Base-by-base conservation (phyloP, 1,139 yeast species). In the Oligophagozyma castellii region DNA sequence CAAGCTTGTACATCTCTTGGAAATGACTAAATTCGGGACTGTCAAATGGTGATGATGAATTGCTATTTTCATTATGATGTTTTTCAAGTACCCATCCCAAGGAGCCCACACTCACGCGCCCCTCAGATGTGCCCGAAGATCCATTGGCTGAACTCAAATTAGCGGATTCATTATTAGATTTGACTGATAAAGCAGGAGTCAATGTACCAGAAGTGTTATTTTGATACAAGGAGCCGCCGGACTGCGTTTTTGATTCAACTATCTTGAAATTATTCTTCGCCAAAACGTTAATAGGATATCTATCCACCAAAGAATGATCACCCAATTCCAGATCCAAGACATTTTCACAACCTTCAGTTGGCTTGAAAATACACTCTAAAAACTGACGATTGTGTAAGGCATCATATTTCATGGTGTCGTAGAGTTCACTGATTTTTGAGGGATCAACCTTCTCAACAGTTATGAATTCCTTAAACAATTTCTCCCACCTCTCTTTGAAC, bases 361-460 rank as follows among this genome's bases (percentile, higher is more conserved):
- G 84, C 26, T 75, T 65, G 51, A 92, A 92, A 4, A 86, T 76
- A 40, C 72, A 72, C 48, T 79, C 83, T 51, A 92, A 61, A 51
- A 92, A 89, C 26, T 77, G 80, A 32, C 98, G 67, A 53, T 92
- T 92, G 54, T 92, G 99, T 36, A 92, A 64, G 5, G 96, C 98
- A 58, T 92, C 99, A 50, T 81, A 89, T 56, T 92, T 92, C 95
- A 92, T 89, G 1, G 99, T 86, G 54, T 92, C 99, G 51, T 92
- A 92, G 36, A 92, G 65, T 56, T 92, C 99, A 25, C 94, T 79
- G 34, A 92, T 89, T 56, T 89, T 89, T 2, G 95, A 78, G 12
- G 99, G 99, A 55, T 92, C 98, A 1, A 93, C 94, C 56, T 92
- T 92, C 43, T 92, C 99, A 28, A 84, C 93, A 29, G 81, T 73